Evolutionary conservation across 768 basidiomycete genomes (phyloP).

Genomic region (Lactarius vividus): DNA sequence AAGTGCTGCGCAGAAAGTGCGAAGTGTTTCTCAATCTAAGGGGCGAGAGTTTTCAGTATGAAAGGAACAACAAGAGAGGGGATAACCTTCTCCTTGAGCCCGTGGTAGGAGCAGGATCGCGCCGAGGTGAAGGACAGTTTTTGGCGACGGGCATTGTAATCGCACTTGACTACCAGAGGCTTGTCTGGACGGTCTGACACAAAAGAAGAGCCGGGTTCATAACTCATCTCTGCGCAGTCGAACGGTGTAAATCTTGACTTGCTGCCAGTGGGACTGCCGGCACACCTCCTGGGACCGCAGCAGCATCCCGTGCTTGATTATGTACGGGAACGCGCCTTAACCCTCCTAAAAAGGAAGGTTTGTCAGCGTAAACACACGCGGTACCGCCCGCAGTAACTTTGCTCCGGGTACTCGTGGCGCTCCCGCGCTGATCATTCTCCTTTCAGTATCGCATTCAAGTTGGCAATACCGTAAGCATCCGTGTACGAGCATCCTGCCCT

Average conservation of each 20-base stretch:
- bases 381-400: background rate
- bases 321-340: background rate
- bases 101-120: conserved; percentile 72
- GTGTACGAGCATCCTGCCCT: background rate
- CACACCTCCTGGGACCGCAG: background rate
- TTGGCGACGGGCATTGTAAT: conserved; percentile 69
- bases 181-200: conserved; percentile 50
- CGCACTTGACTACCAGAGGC: conserved; percentile 80
- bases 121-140: conserved; percentile 79
- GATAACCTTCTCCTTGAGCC: conserved; percentile 66
- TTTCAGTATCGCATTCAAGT: too few relatives aligned
- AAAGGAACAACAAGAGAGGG: conserved; percentile 15
- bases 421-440: too few relatives aligned
- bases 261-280: background rate
- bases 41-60: conserved; percentile 7
- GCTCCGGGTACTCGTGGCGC: too few relatives aligned
- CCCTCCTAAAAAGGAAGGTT: background rate
- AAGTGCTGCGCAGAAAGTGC: conserved; percentile 68
- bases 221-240: conserved; percentile 15
- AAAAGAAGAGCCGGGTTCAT: background rate
- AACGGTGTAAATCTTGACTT: background rate
- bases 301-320: background rate
- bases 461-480: background rate
- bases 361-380: too few relatives aligned
- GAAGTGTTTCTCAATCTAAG: conserved; percentile 83